Conservation (phyloP, 2,329 filamentous ascomycete genomes). For the Stagonosporopsis rhizophila region DNA sequence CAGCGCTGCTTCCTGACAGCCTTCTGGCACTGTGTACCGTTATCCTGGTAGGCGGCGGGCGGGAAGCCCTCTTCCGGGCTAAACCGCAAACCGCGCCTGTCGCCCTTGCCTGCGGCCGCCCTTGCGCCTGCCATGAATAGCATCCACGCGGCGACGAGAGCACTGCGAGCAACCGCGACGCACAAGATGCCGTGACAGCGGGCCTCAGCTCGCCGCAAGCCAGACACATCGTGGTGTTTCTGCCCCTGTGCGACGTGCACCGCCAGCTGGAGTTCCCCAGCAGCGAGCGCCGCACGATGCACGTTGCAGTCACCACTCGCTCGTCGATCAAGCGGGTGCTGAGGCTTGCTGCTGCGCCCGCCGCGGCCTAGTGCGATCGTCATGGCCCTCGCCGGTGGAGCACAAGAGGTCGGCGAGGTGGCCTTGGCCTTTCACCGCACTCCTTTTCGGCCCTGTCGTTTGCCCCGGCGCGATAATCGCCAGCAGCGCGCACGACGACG, state of each 20-base stretch:
- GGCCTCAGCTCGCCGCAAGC: slow-evolving; percentile 17
- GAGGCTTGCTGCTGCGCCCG: slow-evolving; percentile 42
- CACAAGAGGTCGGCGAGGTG: slow-evolving; percentile 48
- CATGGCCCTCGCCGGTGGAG: slow-evolving; percentile 34
- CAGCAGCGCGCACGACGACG: slow-evolving; percentile 13
- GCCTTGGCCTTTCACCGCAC: slow-evolving; percentile 34
- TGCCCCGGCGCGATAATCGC: slow-evolving; percentile 22
- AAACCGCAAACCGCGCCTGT: slow-evolving; percentile 18
- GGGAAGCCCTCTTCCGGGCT: slow-evolving; percentile 23
- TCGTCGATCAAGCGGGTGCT: slow-evolving; percentile 51
- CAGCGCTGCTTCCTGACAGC: neutral
- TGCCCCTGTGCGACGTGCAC: slow-evolving; percentile 9
- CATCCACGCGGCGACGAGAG: slow-evolving; percentile 10
- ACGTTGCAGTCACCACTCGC: slow-evolving; percentile 41
- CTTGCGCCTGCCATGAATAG: slow-evolving; percentile 20
- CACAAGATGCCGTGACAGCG: slow-evolving; percentile 16
- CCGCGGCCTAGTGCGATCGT: slow-evolving; percentile 36
- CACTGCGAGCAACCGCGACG: neutral
- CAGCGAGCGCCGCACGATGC: slow-evolving; percentile 37
- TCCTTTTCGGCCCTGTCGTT: slow-evolving; percentile 40
- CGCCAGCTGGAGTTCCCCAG: slow-evolving; percentile 19
- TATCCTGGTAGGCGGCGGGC: slow-evolving; percentile 28
- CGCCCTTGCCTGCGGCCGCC: slow-evolving; percentile 18
- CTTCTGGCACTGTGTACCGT: slow-evolving; percentile 21
- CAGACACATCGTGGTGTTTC: slow-evolving; percentile 20